These are phyloP conservation scores for Zymoseptoria pseudotritici DNA, from an alignment of 2,329 filamentous ascomycete genomes.

Conservation along the genomic window DNA sequence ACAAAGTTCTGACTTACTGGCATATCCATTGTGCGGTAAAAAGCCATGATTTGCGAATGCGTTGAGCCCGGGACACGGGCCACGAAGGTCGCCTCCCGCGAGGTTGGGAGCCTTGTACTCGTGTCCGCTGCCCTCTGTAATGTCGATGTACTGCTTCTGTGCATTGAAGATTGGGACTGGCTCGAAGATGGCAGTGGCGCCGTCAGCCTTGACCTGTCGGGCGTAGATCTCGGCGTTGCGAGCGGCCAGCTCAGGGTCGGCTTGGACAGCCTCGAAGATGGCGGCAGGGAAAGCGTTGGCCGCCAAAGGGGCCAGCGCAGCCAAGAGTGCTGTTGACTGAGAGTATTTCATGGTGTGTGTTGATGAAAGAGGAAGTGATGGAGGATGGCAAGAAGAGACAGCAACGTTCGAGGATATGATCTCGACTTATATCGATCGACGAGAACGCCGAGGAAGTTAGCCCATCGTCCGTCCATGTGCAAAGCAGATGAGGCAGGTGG, in stretches of 20 bases:
- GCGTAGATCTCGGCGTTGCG: neutral
- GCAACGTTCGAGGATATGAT: too few species aligned
- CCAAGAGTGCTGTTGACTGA: slow-evolving; percentile 8
- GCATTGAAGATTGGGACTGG: slow-evolving; percentile 15
- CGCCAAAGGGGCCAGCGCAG: slow-evolving; percentile 2
- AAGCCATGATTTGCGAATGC: slow-evolving; percentile 22
- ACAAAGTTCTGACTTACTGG: neutral
- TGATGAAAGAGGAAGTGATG: neutral
- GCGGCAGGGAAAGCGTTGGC: slow-evolving; percentile 3
- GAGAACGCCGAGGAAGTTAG: neutral
- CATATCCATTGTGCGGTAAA: slow-evolving; percentile 3
- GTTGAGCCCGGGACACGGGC: slow-evolving; percentile 15
- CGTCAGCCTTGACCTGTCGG: slow-evolving; percentile 8
- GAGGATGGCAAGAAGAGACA: too few species aligned
- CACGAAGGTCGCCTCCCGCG: slow-evolving; percentile 15
- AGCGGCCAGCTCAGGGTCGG: slow-evolving; percentile 1
- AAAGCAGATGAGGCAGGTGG: neutral
- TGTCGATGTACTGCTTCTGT: slow-evolving; percentile 16
- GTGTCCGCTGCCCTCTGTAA: slow-evolving; percentile 14
- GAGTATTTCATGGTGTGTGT: slow-evolving; percentile 13
- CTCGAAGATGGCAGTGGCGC: slow-evolving; percentile 15
- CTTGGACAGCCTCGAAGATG: neutral
- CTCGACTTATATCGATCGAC: neutral
- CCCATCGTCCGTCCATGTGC: neutral
- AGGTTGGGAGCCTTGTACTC: slow-evolving; percentile 18